Percentiles rank a stretch among this genome's conserved stretches.
Conservation (phyloP, 202 grass and related monocot genomes). For the Zoysia matrella region DNA sequence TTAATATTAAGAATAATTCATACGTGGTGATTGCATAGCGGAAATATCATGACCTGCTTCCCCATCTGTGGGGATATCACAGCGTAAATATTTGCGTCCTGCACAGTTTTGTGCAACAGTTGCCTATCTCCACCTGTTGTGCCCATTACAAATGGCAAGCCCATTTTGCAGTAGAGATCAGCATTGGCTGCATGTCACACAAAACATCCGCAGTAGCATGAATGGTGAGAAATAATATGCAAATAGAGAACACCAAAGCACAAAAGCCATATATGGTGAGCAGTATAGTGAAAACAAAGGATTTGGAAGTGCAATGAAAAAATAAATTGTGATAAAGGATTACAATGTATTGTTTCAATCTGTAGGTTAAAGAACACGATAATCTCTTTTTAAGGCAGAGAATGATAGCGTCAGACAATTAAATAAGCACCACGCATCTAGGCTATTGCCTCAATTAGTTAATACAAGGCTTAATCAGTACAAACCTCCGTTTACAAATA, state of each 20-base stretch:
- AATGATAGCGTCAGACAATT: neutral
- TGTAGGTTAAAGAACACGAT: neutral
- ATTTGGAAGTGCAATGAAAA: neutral
- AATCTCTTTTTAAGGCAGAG: neutral
- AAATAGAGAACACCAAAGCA: constrained; percentile 18
- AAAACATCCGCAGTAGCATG: constrained; percentile 28
- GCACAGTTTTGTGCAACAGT: constrained; percentile 70
- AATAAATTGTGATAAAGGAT: neutral
- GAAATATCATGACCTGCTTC: constrained; percentile 61
- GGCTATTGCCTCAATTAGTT: constrained; percentile 2
- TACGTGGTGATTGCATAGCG: neutral
- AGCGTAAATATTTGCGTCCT: constrained; percentile 70
- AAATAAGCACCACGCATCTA: neutral
- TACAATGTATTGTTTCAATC: neutral
- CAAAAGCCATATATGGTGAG: neutral
- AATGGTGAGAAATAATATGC: constrained; percentile 26
- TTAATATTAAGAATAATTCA: constrained; percentile 11
- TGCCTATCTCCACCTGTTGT: constrained; percentile 86
- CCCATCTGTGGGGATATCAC: constrained; percentile 96
- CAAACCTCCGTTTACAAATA: too few species aligned
- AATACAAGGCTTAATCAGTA: neutral
- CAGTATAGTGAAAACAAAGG: neutral
- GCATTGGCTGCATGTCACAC: constrained; percentile 62
- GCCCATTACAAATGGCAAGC: constrained; percentile 95
- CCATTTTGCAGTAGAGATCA: constrained; percentile 88